Evolutionary conservation across 1,284 basidiomycete species (phyloP), one percentile per base, ranked within the genome.

Genomic region (Papiliotrema flavescens): DNA sequence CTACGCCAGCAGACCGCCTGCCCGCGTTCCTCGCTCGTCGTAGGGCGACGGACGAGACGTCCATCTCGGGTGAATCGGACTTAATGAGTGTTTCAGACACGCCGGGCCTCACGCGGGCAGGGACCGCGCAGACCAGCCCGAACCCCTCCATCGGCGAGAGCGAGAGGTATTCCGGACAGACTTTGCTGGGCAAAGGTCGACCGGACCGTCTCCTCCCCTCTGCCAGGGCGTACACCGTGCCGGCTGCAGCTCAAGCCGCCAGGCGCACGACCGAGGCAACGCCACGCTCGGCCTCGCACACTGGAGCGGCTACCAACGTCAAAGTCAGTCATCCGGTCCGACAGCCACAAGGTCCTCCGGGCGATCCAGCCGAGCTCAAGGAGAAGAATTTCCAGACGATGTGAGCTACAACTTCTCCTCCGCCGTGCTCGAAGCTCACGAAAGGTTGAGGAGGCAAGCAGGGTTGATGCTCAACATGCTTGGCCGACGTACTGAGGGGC

Each of bases 301-400:
- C 56, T 14, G 35, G 46, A 35, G 34, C 28, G 3, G 39, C 22
- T 32, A 15, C 39, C 5, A 32, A 11, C 28, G 28, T 32, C 28
- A 17, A 20, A 17, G 32, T 34, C 34, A 47, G 23, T 34, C 19
- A 32, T 47, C 17, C 32, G 4, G 22, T 84, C 49, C 85, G 90
- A 75, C 90, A 92, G 79, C 90, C 90, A 60, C 83, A 83, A 56
- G 90, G 90, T 61, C 90, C 90, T 54, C 90, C 90, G 51, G 87
- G 87, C 24, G 87, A 87, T 70, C 83, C 84, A 55, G 88, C 90
- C 66, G 90, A 92, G 71, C 82, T 93, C 41, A 85, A 86, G n/a
- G 84, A 86, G 46, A 88, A 87, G 80, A 93, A 93, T 77, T 93
- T 93, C 78, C 89, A 90, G 20, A 56, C 62, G 24, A 48, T 67